Base-by-base conservation (phyloP, 495 filamentous ascomycete species). In the Chlorociboria aeruginascens region DNA sequence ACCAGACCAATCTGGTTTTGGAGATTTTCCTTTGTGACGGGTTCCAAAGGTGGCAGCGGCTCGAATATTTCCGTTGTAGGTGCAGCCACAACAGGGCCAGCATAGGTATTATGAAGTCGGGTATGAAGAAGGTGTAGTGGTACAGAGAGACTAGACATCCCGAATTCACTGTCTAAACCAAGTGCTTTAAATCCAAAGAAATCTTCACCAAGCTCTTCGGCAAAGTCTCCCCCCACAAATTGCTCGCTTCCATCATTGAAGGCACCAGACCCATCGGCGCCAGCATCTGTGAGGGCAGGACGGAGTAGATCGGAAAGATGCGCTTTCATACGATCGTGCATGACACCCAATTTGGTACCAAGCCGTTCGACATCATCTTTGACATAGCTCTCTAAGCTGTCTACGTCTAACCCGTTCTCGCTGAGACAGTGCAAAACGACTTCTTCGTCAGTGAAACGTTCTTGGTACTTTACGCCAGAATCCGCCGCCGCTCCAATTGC, bases 171-270 rank as follows among this genome's bases (percentile, higher is more conserved):
- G 57, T 94, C 90, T 29, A 98, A 72, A 13, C 92, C 92, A 32
- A 97, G 73, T 53, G 94, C 90, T 62, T 89, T 90, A 75, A 99
- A 96, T 8, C 92, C 92, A 54, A 99, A 97, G 74, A 95, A 99
- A 67, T 99, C 92, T 65, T 96, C 92, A 49, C 86, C 89, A 30
- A 97, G 82, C 56, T 97, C 92, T 66, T 95, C 92, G 1, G 92
- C 92, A 61, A 96, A 99, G 60, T 97, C 90, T 43, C 92, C 92
- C 33, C 85, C 85, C 43, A 96, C 78, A 56, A 99, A 99, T 63
- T 97, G 90, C 53, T 99, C 92, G 57, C 88, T 95, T 49, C 89
- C 90, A 58, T 99, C 92, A 49, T 89, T 81, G 67, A 99, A 99
- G 1, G 88, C 85, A 49, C 80, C 82, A 6, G 82, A 86, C 14